Evolutionary conservation across 208 protist genomes (phyloP).

Genomic region (Zelonia costaricensis): DNA sequence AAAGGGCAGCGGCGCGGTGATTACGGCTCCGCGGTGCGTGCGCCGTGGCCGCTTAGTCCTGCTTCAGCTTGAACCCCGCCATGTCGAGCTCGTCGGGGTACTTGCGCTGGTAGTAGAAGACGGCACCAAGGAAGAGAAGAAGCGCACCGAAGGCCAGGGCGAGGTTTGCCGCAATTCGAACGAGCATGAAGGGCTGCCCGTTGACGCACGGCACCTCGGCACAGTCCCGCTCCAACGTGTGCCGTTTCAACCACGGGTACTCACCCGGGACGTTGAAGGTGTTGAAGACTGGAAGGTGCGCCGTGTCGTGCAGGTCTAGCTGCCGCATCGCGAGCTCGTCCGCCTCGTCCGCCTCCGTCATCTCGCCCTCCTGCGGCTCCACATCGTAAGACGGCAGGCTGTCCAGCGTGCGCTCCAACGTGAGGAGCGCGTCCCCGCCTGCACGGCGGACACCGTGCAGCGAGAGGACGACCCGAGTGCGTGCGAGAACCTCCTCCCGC

Average conservation of each 20-base stretch:
- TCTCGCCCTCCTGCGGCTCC: conserved; percentile 2
- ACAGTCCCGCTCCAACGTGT: conserved; percentile 23
- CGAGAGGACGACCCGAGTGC: conserved; percentile 19
- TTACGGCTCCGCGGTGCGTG: no score
- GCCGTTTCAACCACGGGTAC: conserved; percentile 40
- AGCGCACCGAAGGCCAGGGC: conserved; percentile 13
- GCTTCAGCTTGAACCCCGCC: conserved; percentile 24
- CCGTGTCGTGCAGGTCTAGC: not conserved
- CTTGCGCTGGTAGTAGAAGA: conserved; percentile 13
- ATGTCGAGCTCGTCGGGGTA: conserved; percentile 13
- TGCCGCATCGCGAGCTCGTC: not conserved
- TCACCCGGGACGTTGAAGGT: conserved; percentile 37
- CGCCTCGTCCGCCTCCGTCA: conserved; percentile 1
- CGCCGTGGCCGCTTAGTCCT: no score
- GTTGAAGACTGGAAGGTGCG: conserved; percentile 28
- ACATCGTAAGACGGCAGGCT: conserved; percentile 29
- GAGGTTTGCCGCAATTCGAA: conserved; percentile 23
- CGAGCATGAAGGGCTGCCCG: conserved; percentile 31
- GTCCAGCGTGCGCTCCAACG: conserved; percentile 11
- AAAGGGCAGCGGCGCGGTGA: no score
- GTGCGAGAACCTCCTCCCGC: conserved; percentile 8
- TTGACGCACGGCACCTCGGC: conserved; percentile 33
- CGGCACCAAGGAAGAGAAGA: conserved; percentile 5
- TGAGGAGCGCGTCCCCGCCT: conserved; percentile 6
- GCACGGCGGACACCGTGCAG: conserved; percentile 11